Evolutionary conservation across 164 flowering plant species (phyloP), one percentile per base, ranked within the genome.

Genomic region (Liriodendron chinense): DNA sequence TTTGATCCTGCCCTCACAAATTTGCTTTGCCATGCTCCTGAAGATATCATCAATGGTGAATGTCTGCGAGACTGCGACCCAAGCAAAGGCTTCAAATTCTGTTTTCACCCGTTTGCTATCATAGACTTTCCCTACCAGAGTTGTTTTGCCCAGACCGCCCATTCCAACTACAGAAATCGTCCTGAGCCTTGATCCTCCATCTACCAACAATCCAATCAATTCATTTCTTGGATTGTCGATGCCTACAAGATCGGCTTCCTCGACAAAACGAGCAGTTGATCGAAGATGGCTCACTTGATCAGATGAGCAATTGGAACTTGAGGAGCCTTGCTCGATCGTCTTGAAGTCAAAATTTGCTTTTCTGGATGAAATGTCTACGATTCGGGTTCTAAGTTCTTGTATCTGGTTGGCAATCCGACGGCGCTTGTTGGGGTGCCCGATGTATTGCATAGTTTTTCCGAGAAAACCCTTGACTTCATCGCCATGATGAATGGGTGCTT

Each of bases 121-220:
- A 23, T 68, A 76, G 50, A 77, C 48, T 20, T 71, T 66, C 16
- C 28, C 77, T 25, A 78, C 83, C 5, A 74, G 78, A 59, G 72
- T 74, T 9, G 80, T 77, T 70, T 80, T 80, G 16, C 82, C 82
- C 21, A 69, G 22, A 14, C 76, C 82, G 9, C 75, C 71, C 80
- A 78, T 80, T 1, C 83, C 83, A 7, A 71, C 65, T n/a, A 71
- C 65, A 0, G 50, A 62, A 1, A 74, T 80, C 0, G 69, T 69
- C 16, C 59, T 22, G 0, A 68, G 68, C 5, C 49, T 2, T 4
- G 56, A 64, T 47, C 9, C 21, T 9, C 20, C 20, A 81, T 81
- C 23, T 85, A 62, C 85, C 87, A 85, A 7, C 71, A 20, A 47
- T 20, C n/a, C 71, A 26, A 18, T 21, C 47, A 69, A 12, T 21